phyloP scores from a whole-genome alignment of 345 rosid species.

The Gossypium bickii region DNA sequence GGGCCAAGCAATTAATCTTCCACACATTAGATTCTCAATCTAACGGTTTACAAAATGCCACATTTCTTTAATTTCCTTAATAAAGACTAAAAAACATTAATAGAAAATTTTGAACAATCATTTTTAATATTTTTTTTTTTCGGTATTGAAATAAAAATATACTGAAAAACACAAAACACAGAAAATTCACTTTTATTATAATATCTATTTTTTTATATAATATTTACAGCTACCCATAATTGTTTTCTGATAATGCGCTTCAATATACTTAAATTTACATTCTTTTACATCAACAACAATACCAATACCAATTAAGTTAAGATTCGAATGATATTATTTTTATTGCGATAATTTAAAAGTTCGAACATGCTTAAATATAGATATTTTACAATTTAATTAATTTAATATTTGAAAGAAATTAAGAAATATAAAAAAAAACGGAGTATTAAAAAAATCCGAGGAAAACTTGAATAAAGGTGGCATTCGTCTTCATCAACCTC shows the following conservation, averaged over 20 bases:
- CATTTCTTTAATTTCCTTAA: not conserved
- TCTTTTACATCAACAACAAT: rapidly evolving
- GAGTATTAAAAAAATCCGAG: no score
- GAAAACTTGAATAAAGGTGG: not conserved
- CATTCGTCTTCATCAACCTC: not conserved
- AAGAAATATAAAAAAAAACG: no score
- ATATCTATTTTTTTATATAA: no score
- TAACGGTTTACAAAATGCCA: not conserved
- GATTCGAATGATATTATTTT: no score
- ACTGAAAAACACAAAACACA: not conserved
- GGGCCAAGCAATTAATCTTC: not conserved
- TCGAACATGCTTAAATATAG: no score
- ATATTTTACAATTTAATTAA: no score
- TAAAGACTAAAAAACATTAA: no score
- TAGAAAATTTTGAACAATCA: no score
- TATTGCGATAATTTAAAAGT: no score
- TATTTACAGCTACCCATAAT: rapidly evolving
- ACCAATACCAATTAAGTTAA: rapidly evolving
- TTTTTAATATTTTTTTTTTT: no score
- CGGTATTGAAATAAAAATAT: no score
- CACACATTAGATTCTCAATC: not conserved
- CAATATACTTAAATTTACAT: rapidly evolving
- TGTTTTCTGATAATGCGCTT: rapidly evolving
- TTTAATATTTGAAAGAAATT: no score
- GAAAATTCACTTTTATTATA: not conserved